These are phyloP conservation scores for Luvunga scandens DNA, from an alignment of 345 rosid species.

Conservation along the genomic window DNA sequence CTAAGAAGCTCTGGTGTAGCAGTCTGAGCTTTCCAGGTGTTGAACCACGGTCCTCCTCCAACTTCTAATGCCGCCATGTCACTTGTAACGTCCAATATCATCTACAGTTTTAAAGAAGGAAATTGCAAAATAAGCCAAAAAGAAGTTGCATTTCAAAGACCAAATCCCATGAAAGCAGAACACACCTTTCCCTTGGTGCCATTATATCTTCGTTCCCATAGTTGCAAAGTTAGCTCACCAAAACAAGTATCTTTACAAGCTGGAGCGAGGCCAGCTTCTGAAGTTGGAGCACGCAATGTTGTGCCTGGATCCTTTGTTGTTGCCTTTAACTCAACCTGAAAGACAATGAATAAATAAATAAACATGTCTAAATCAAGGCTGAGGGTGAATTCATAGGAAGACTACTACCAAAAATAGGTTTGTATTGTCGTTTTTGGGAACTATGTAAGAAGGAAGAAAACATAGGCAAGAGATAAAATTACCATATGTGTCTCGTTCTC, in stretches of 20 bases:
- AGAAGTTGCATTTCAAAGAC: neutral
- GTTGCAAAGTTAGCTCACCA: conserved; percentile 64
- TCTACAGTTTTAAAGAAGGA: conserved; percentile 31
- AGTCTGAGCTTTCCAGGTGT: conserved; percentile 78
- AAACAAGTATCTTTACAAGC: conserved; percentile 91
- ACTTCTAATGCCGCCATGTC: conserved; percentile 86
- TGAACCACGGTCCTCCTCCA: conserved; percentile 99
- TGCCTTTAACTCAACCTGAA: conserved; percentile 79
- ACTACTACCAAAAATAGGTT: neutral
- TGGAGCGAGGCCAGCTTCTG: conserved; percentile 75
- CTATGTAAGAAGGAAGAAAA: neutral
- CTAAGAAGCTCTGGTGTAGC: conserved; percentile 57
- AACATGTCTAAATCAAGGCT: neutral
- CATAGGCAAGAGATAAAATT: conserved; percentile 6
- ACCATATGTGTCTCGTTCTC: conserved; percentile 76
- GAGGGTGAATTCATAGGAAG: neutral
- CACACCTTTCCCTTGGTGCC: conserved; percentile 87
- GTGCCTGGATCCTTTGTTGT: conserved; percentile 70
- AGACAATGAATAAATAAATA: neutral
- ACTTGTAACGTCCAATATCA: conserved; percentile 71
- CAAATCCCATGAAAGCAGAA: neutral
- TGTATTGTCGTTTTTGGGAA: neutral
- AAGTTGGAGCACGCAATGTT: conserved; percentile 87
- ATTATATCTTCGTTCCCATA: conserved; percentile 73
- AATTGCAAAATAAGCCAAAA: neutral